Evolutionary conservation across 2,329 filamentous ascomycete species (phyloP), one percentile per base, ranked within the genome.

Genomic region (Coleophoma eucalyptorum): DNA sequence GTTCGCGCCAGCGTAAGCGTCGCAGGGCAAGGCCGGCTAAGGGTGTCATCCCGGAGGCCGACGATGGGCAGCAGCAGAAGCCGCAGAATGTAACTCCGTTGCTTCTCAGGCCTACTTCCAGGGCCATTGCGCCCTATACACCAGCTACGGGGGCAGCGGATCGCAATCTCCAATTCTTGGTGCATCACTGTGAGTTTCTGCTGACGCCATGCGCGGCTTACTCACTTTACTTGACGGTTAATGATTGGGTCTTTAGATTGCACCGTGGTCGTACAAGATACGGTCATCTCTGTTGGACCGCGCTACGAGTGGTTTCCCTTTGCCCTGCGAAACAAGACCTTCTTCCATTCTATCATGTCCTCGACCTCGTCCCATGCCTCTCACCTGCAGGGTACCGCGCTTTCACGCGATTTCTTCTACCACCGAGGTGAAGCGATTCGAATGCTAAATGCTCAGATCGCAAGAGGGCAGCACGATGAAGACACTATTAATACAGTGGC

Each of bases 221-320:
- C 37, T 15, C 13, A 16, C 16, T 12, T 16, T 16, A 37, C 34
- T 12, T 13, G 13, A 16, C 16, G 16, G 34, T 3, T 13, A 12
- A 13, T 13, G 16, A 13, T 18, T 8, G 19, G n/a, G 13, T 47
- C 32, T 41, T 11, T 31, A 59, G 57, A 55, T 53, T 55, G 57
- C 4, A 58, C 56, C 3, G 46, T 58, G 15, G 44, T 60, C 20
- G 47, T 49, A 3, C 48, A 43, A 26, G 21, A 46, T 2, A 58
- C 50, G 3, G 50, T 60, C 5, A 56, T 54, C 10, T 51, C 46
- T 33, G 51, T 54, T 26, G 58, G 58, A 7, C 57, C 57, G 11
- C 49, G 58, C 41, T 56, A 55, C 32, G 55, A 59, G 47, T 61
- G 58, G 57, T 59, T 58, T 41, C 57, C 55, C 13, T 46, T 61